These are phyloP conservation scores for Fusarium sp. DNA, from an alignment of 2,329 filamentous ascomycete genomes.

Conservation along the genomic window DNA sequence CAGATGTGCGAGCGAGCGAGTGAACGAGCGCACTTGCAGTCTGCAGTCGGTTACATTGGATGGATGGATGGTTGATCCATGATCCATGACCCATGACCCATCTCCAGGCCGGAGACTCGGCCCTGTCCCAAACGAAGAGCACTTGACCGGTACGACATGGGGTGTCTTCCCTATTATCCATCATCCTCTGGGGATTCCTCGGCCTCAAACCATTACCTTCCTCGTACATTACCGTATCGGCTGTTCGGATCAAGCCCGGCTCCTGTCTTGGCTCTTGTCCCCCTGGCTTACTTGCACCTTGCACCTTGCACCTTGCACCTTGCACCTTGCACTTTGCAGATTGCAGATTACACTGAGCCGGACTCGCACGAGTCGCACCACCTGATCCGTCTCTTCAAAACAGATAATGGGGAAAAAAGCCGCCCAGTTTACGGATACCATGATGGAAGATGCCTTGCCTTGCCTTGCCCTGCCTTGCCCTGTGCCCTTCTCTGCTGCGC, in stretches of 20 bases:
- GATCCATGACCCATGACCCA: conserved; percentile 29
- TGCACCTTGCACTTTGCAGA: neutral
- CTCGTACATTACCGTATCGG: conserved; percentile 41
- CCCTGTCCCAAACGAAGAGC: conserved; percentile 32
- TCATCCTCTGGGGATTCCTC: conserved; percentile 21
- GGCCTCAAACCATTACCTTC: conserved; percentile 13
- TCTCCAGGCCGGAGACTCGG: conserved; percentile 39
- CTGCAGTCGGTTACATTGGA: neutral
- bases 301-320: neutral
- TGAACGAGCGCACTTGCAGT: neutral
- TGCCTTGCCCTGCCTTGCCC: neutral
- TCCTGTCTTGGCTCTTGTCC: conserved; percentile 29
- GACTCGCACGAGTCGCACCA: conserved; percentile 42
- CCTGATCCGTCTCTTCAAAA: conserved; percentile 26
- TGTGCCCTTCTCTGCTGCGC: neutral
- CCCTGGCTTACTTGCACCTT: conserved; percentile 17
- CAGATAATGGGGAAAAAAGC: neutral
- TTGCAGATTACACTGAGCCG: conserved; percentile 26
- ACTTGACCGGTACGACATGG: conserved; percentile 32
- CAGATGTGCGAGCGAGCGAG: neutral
- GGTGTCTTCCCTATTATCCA: conserved; percentile 16
- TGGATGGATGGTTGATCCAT: conserved; percentile 22
- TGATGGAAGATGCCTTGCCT: neutral
- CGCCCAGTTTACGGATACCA: neutral
- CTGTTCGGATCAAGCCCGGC: conserved; percentile 38